phyloP scores from a whole-genome alignment of 1,139 yeast genomes.

The Hyphopichia wangnamkhiaoensis region DNA sequence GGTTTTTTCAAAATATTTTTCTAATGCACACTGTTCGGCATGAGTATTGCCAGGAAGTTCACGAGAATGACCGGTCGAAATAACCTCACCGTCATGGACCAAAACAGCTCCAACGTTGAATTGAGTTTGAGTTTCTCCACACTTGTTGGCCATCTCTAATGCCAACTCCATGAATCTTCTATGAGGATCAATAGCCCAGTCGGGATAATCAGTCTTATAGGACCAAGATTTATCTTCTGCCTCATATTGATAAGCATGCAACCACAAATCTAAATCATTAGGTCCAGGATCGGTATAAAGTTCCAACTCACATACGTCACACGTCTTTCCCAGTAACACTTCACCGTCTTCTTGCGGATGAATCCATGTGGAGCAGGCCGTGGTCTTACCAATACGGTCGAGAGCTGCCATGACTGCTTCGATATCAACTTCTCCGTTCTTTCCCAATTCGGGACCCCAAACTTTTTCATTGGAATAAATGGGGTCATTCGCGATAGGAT shows the following conservation, averaged over 20 bases:
- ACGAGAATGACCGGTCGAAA: conserved; percentile 84
- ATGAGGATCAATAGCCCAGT: conserved; percentile 76
- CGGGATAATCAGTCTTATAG: conserved; percentile 77
- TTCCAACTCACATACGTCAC: conserved; percentile 70
- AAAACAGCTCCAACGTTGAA: conserved; percentile 93
- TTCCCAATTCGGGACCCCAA: conserved; percentile 71
- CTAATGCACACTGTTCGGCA: conserved; percentile 94
- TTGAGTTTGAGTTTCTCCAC: conserved; percentile 83
- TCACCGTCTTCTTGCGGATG: conserved; percentile 64
- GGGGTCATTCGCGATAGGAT: conserved; percentile 95
- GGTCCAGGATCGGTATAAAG: conserved; percentile 87
- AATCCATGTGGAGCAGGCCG: conserved; percentile 69
- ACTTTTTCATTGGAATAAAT: conserved; percentile 65
- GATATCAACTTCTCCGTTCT: conserved; percentile 50
- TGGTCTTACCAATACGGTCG: conserved; percentile 67
- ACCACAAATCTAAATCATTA: conserved; percentile 82
- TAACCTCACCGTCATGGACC: conserved; percentile 62
- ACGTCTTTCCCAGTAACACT: conserved; percentile 52
- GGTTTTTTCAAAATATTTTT: conserved; percentile 55
- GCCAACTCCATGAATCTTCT: conserved; percentile 63
- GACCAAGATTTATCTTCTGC: conserved; percentile 65
- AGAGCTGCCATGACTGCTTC: conserved; percentile 48
- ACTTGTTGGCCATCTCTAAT: conserved; percentile 72
- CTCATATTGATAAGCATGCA: conserved; percentile 82
- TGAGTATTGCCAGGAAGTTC: conserved; percentile 96